Evolutionary conservation across 768 basidiomycete genomes (phyloP).

Genomic region (Pleurotus platypus): DNA sequence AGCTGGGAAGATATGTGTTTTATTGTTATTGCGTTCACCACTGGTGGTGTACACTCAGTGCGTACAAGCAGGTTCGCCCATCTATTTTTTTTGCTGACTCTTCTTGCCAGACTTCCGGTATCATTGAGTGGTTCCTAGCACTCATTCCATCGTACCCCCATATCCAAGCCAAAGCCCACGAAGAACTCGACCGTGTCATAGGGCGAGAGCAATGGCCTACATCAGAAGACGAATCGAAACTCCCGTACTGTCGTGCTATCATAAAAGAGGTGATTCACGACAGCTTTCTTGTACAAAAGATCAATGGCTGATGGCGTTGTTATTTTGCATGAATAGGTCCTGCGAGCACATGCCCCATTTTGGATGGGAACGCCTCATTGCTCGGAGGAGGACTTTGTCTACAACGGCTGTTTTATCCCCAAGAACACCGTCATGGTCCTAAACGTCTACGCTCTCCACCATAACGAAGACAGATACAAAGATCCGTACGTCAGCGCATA

Average conservation of each 20-base stretch:
- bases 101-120: constrained; percentile 13
- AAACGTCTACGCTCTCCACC: constrained; percentile 18
- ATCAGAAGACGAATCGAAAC: constrained; percentile 14
- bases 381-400: constrained; percentile 17
- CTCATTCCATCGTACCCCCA: constrained; percentile 18
- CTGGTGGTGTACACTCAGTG: constrained; percentile 29
- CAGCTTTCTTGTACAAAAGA: not conserved
- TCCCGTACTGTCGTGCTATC: constrained; percentile 24
- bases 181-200: constrained; percentile 17
- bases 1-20: constrained; percentile 27
- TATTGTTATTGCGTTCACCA: constrained; percentile 23
- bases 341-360: constrained; percentile 14
- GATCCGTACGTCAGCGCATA: constrained; percentile 17
- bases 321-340: not conserved
- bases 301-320: not conserved
- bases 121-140: constrained; percentile 21
- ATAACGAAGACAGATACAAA: constrained; percentile 20
- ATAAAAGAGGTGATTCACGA: constrained; percentile 17
- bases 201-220: constrained; percentile 18
- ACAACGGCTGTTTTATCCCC: constrained; percentile 21
- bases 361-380: constrained; percentile 17
- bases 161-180: constrained; percentile 13
- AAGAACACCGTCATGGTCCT: constrained; percentile 18
- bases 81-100: not conserved
- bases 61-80: constrained; percentile 5